Conservation (phyloP, 495 filamentous ascomycete species). For the Hypoxylon cercidicola region DNA sequence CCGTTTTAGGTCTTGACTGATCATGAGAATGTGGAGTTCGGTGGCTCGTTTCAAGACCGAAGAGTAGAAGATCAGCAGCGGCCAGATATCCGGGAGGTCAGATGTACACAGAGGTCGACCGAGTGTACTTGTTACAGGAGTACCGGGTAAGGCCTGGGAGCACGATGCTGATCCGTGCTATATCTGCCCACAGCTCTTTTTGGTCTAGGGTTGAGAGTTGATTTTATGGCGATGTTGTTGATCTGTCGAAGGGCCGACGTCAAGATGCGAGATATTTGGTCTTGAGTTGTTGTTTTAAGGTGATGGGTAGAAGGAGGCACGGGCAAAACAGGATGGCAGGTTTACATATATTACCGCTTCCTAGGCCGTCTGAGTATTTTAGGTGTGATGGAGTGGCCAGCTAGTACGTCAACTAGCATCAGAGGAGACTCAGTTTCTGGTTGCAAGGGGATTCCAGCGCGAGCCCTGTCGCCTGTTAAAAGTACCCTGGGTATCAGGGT, state of each 20-base stretch:
- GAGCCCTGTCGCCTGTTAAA: slow-evolving; percentile 20
- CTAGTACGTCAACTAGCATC: slow-evolving; percentile 45
- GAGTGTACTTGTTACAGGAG: slow-evolving; percentile 33
- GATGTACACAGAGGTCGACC: slow-evolving; percentile 40
- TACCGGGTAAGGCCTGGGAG: slow-evolving; percentile 25
- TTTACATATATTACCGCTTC: slow-evolving; percentile 32
- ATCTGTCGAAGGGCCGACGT: slow-evolving; percentile 8
- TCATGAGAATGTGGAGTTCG: slow-evolving; percentile 52
- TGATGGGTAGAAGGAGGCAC: slow-evolving; percentile 30
- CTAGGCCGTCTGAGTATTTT: slow-evolving; percentile 27
- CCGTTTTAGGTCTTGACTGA: slow-evolving; percentile 51
- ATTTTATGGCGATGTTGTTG: slow-evolving; percentile 8
- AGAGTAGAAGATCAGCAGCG: slow-evolving; percentile 52
- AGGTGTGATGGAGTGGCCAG: slow-evolving; percentile 41
- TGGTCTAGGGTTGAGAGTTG: slow-evolving; percentile 1
- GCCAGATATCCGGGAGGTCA: slow-evolving; percentile 53
- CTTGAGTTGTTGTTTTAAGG: slow-evolving; percentile 7
- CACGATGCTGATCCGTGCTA: slow-evolving; percentile 27
- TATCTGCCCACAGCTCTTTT: neutral
- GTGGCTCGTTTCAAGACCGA: slow-evolving; percentile 53
- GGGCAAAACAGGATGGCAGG: slow-evolving; percentile 29
- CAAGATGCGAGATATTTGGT: slow-evolving; percentile 36
- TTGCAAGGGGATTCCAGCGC: slow-evolving; percentile 33
- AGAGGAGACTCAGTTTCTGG: slow-evolving; percentile 21
- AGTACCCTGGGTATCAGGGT: slow-evolving; percentile 39